These are phyloP conservation scores for Phytophthora podocarpi DNA, from an alignment of 352 stramenopile species.

Conservation along the genomic window DNA sequence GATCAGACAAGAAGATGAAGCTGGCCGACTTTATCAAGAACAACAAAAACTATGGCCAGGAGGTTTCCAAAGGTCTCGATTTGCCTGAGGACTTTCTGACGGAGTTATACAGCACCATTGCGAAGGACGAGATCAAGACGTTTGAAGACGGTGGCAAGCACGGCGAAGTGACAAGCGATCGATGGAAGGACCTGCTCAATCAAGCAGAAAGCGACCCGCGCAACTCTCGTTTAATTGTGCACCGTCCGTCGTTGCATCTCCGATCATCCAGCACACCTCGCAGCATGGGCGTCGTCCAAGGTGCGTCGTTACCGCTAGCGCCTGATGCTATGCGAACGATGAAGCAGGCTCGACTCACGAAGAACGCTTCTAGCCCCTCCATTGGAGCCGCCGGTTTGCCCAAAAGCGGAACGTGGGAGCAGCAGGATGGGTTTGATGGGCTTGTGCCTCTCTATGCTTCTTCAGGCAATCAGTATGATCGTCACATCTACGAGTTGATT, in stretches of 20 bases:
- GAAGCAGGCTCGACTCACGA: conserved; percentile 28
- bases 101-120: conserved; percentile 76
- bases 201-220: conserved; percentile 69
- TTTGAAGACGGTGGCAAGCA: conserved; percentile 82
- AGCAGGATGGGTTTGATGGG: conserved; percentile 16
- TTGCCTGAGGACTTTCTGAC: conserved; percentile 77
- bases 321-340: conserved; percentile 34
- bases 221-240: conserved; percentile 69
- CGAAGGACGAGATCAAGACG: conserved; percentile 80
- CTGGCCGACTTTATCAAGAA: conserved; percentile 88
- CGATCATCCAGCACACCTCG: conserved; percentile 31
- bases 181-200: conserved; percentile 81
- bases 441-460: conserved; percentile 18
- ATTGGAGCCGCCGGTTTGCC: conserved; percentile 1
- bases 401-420: conserved; percentile 13
- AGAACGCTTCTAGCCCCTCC: conserved; percentile 25
- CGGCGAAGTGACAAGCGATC: conserved; percentile 76
- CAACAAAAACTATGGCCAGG: conserved; percentile 90
- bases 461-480: conserved; percentile 61
- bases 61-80: conserved; percentile 77
- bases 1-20: conserved; percentile 87
- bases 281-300: conserved; percentile 11
- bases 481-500: conserved; percentile 73
- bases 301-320: conserved; percentile 12
- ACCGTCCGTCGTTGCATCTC: conserved; percentile 38